Evolutionary conservation across 345 rosid genomes (phyloP), one percentile per base, ranked within the genome.

Genomic region (Abelmoschus esculentus): DNA sequence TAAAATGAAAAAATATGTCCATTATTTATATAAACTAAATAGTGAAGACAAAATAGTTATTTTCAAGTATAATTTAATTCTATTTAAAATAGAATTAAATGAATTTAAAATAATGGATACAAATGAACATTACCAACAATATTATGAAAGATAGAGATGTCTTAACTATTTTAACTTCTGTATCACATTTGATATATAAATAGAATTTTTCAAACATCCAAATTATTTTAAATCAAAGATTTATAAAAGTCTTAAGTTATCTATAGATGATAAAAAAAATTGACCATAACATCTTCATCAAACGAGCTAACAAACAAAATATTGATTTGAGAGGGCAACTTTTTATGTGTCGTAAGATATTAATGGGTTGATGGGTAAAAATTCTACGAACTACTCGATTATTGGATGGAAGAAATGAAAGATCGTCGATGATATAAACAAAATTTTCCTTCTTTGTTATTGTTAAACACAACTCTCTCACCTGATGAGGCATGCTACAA

Each of bases 401-500:
- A 50, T 14, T 50, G 56, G 26, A 15, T n/a, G 56, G 56, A 52
- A 19, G 12, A 46, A 46, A 46, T 46, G 50, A 46, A n/a, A 15
- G 15, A 52, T 52, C 56, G 19, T 6, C 56, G 2, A n/a, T n/a
- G 56, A n/a, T 52, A 4, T 74, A 52, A 7, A 52, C 3, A 52
- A 52, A 6, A 5, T 17, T 52, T 52, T 52, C 56, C 59, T 72
- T 60, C 54, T 72, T 50, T 18, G 82, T 79, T 55, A 63, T 71
- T 46, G 55, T 52, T 26, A 79, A 52, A 61, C 77, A 75, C 0
- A 69, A 40, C 57, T 75, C 74, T 53, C 82, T 72, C 26, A 1
- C 26, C 26, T 22, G n/a, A n/a, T n/a, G n/a, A 22, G 1, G 26
- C 52, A 75, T 52, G 56, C 56, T 22, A 5, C 19, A 52, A 52